phyloP scores from a whole-genome alignment of 352 stramenopile genomes.

The Pythium oligandrum region DNA sequence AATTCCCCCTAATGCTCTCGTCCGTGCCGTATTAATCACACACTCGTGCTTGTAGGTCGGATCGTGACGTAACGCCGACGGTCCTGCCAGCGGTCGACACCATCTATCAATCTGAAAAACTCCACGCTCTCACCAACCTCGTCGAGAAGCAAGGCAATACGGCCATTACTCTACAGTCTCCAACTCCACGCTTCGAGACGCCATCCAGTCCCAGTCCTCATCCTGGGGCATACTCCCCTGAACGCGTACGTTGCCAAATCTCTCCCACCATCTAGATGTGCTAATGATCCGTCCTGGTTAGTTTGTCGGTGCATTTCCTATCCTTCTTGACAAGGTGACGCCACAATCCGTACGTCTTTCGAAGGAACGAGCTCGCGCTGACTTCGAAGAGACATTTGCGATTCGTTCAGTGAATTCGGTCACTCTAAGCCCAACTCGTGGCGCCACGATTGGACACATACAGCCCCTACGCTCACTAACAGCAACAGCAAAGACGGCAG shows the following conservation, averaged over 20 bases:
- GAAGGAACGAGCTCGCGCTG: constrained; percentile 6
- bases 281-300: constrained; percentile 10
- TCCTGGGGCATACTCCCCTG: constrained; percentile 38
- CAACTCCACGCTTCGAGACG: constrained; percentile 31
- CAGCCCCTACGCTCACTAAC: no score
- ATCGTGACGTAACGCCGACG: constrained; percentile 52
- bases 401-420: background rate
- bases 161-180: constrained; percentile 35
- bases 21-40: constrained; percentile 1
- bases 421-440: no score
- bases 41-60: constrained; percentile 14
- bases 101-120: constrained; percentile 38
- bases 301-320: constrained; percentile 44
- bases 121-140: constrained; percentile 26
- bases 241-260: constrained; percentile 24
- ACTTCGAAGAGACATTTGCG: constrained; percentile 17
- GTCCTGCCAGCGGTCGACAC: constrained; percentile 27
- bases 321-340: constrained; percentile 26
- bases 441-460: no score
- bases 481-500: no score
- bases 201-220: no score
- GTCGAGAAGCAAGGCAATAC: constrained; percentile 32
- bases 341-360: constrained; percentile 9
- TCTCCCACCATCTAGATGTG: background rate
- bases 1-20: background rate